phyloP scores from a whole-genome alignment of 352 stramenopile species.

The Thraustochytrium sp. region DNA sequence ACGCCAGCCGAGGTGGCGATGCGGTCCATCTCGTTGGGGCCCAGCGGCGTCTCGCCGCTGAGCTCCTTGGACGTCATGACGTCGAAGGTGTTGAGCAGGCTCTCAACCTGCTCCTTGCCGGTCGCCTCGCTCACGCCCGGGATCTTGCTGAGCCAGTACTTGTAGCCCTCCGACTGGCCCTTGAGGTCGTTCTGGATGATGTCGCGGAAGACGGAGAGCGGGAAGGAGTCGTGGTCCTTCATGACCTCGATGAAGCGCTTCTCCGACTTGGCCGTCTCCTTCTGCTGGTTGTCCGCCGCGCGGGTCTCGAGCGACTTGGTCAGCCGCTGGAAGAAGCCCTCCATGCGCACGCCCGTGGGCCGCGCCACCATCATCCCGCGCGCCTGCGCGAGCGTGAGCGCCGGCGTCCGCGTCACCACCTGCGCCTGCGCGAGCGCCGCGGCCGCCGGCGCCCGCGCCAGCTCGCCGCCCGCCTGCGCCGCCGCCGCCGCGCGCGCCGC shows the following conservation, averaged over 20 bases:
- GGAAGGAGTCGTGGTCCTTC: background rate
- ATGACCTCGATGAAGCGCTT: background rate
- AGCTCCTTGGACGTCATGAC: constrained; percentile 13
- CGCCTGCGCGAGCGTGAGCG: too few species aligned
- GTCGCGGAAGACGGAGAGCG: background rate
- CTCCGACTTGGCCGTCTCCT: background rate
- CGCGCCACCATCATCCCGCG: background rate
- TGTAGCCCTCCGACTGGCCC: background rate
- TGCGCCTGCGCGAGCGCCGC: too few species aligned
- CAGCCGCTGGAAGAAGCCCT: background rate
- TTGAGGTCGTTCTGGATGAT: background rate
- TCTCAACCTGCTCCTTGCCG: background rate
- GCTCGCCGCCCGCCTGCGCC: too few species aligned
- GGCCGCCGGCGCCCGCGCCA: too few species aligned
- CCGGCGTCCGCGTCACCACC: background rate
- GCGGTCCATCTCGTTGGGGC: background rate
- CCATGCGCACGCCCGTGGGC: background rate
- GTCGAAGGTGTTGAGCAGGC: background rate
- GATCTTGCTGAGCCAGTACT: background rate
- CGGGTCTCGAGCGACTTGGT: background rate
- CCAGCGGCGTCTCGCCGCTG: background rate
- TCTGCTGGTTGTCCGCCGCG: background rate
- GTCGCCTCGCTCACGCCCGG: background rate
- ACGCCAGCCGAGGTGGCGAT: constrained; percentile 1
- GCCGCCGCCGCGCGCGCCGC: too few species aligned